These are phyloP conservation scores for Penicillium cataractarum DNA, from an alignment of 495 filamentous ascomycete species.

Conservation along the genomic window DNA sequence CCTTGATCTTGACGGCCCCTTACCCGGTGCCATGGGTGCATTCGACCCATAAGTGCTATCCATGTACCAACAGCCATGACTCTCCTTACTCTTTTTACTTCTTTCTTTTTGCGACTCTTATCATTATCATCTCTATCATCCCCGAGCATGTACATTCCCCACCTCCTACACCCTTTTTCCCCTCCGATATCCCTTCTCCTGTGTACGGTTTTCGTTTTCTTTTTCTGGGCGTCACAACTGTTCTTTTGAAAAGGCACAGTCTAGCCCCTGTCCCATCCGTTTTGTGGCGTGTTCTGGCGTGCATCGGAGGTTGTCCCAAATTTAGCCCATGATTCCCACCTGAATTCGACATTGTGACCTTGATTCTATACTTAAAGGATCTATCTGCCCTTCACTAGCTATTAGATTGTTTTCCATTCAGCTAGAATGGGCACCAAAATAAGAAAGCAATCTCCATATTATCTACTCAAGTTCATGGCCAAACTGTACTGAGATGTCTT, in stretches of 20 bases:
- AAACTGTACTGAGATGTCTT: background rate
- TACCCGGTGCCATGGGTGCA: constrained; percentile 46
- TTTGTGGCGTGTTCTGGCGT: constrained; percentile 28
- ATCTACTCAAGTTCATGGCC: background rate
- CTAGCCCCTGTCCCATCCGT: constrained; percentile 10
- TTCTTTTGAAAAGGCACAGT: background rate
- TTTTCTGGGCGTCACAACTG: background rate
- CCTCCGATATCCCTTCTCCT: constrained; percentile 22
- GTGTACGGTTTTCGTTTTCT: constrained; percentile 7
- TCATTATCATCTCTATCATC: background rate
- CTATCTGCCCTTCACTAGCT: background rate
- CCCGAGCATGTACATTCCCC: constrained; percentile 19
- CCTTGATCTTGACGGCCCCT: constrained; percentile 75
- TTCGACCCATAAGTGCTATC: constrained; percentile 24
- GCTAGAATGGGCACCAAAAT: background rate
- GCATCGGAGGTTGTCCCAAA: constrained; percentile 24
- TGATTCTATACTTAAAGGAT: background rate
- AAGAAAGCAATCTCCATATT: constrained; percentile 1
- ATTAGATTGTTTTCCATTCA: constrained; percentile 3
- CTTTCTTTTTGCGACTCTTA: background rate
- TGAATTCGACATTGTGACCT: constrained; percentile 24
- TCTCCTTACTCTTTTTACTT: constrained; percentile 3
- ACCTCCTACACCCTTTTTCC: constrained; percentile 5
- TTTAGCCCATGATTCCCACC: constrained; percentile 31
- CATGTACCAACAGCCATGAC: constrained; percentile 28